phyloP scores from a whole-genome alignment of 345 rosid species.

The Camelina neglecta region DNA sequence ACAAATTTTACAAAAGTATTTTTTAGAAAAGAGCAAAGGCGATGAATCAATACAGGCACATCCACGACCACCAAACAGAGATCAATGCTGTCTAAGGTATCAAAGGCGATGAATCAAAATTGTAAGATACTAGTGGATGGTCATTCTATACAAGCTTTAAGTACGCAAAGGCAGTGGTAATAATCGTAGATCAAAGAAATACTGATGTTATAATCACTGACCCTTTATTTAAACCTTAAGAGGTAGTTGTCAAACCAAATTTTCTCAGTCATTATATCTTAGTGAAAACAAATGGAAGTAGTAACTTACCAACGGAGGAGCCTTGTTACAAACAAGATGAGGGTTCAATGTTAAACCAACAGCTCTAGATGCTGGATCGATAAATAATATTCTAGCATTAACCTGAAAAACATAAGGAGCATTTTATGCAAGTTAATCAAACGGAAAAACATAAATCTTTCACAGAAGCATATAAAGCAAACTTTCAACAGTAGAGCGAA shows the following conservation, averaged over 20 bases:
- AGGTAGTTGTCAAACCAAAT: slow-evolving; percentile 24
- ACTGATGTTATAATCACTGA: slow-evolving; percentile 2
- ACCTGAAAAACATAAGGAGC: slow-evolving; percentile 57
- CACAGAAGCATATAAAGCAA: not conserved
- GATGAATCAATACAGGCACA: not conserved
- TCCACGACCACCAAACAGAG: slow-evolving; percentile 20
- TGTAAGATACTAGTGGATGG: slow-evolving; percentile 5
- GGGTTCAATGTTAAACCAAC: slow-evolving; percentile 93
- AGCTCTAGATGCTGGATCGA: slow-evolving; percentile 94
- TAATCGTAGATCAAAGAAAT: slow-evolving; percentile 6
- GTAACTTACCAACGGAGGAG: slow-evolving; percentile 78
- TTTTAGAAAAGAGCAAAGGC: slow-evolving; percentile 6
- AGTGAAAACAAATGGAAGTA: slow-evolving; percentile 16
- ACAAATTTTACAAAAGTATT: slow-evolving; percentile 12
- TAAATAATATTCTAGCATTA: slow-evolving; percentile 84
- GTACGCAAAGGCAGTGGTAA: not conserved
- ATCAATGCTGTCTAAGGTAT: slow-evolving; percentile 24
- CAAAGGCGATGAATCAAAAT: slow-evolving; percentile 15
- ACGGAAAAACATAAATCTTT: slow-evolving; percentile 16
- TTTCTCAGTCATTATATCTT: not conserved
- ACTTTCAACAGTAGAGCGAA: not conserved
- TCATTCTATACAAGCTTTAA: slow-evolving; percentile 23
- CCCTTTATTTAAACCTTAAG: slow-evolving; percentile 4
- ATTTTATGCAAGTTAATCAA: slow-evolving; percentile 14
- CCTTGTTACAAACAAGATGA: slow-evolving; percentile 72